Conservation (phyloP, 2,329 filamentous ascomycete genomes). For the Sporothrix mexicana region DNA sequence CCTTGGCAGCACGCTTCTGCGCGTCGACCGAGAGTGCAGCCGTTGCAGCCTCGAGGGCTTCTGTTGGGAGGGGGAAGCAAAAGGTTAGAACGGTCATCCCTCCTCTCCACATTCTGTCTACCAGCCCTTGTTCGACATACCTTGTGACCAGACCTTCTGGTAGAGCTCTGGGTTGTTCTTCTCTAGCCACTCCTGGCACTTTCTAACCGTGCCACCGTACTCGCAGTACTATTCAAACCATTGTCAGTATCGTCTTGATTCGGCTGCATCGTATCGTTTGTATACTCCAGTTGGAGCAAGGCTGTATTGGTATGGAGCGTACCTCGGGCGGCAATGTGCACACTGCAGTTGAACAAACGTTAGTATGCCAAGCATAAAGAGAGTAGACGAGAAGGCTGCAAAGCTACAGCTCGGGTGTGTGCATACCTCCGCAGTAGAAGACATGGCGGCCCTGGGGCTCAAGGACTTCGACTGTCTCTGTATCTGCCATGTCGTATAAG, state of each 20-base stretch:
- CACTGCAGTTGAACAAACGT: slow-evolving; percentile 51
- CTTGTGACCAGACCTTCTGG: slow-evolving; percentile 80
- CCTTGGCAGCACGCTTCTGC: slow-evolving; percentile 93
- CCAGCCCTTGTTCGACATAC: slow-evolving; percentile 51
- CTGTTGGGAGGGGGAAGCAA: slow-evolving; percentile 49
- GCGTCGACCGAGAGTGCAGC: slow-evolving; percentile 86
- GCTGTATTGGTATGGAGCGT: slow-evolving; percentile 39
- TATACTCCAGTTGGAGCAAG: neutral
- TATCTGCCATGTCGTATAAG: slow-evolving; percentile 58
- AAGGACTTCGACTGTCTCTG: slow-evolving; percentile 53
- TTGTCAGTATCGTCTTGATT: neutral
- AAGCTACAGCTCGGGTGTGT: neutral
- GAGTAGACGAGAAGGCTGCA: too few species aligned
- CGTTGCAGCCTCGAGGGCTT: slow-evolving; percentile 82
- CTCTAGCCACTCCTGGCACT: slow-evolving; percentile 95
- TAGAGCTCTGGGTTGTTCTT: slow-evolving; percentile 76
- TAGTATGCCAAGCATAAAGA: slow-evolving; percentile 7
- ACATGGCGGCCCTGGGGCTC: slow-evolving; percentile 60
- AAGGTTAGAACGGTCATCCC: slow-evolving; percentile 16
- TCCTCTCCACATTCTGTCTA: slow-evolving; percentile 40
- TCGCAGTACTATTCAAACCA: slow-evolving; percentile 81
- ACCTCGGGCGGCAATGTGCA: slow-evolving; percentile 71
- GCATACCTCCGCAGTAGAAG: slow-evolving; percentile 64
- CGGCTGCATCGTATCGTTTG: neutral
- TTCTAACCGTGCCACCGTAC: slow-evolving; percentile 94